Base-by-base conservation (phyloP, 1,284 basidiomycete genomes). In the Papiliotrema fonsecae region DNA sequence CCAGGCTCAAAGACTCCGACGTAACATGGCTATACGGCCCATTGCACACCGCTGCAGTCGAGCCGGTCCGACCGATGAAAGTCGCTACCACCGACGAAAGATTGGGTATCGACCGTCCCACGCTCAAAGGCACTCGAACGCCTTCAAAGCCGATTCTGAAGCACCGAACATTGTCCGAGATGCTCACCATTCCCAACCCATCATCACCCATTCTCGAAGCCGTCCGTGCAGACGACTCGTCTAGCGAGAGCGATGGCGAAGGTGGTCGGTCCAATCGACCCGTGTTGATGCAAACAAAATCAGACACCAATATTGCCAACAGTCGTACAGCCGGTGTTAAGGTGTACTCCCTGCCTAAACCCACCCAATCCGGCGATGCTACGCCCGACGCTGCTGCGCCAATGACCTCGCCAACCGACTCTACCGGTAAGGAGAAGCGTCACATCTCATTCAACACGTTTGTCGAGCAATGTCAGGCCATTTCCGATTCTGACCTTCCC, bases 11-110 rank as follows among this genome's bases (percentile, higher is more conserved):
- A 73, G 96, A 98, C 75, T 93, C 89, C 24, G 94, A 98, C 71
- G 94, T 98, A 26, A 98, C 96, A 11, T 98, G 96, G 94, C 81
- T 98, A 2, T 98, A 98, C 66, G 94, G 94, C 0, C 96, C 96
- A 14, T 77, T 98, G 1, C 96, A 98, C 72, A 89, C 89, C 1
- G 89, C 88, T 36, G 49, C 57, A 22, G 81, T 84, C 50, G 88
- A 92, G 59, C 77, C 80, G 3, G 79, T 81, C 6, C 79, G 79
- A 1, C 74, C 79, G 4, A 72, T 77, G 16, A 77, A 75, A 60
- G 67, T 76, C 5, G 72, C 80, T 2, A 75, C 78, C 6, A 71
- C 77, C n/a, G 75, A 76, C 36, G 79, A 81, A 27, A 70, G 78
- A 2, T 68, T 81, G 19, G 77, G 77, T 22, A 75, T 81, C 42